phyloP scores from a whole-genome alignment of 371 early-diverging fungal species.

The Mortierella sp. region DNA sequence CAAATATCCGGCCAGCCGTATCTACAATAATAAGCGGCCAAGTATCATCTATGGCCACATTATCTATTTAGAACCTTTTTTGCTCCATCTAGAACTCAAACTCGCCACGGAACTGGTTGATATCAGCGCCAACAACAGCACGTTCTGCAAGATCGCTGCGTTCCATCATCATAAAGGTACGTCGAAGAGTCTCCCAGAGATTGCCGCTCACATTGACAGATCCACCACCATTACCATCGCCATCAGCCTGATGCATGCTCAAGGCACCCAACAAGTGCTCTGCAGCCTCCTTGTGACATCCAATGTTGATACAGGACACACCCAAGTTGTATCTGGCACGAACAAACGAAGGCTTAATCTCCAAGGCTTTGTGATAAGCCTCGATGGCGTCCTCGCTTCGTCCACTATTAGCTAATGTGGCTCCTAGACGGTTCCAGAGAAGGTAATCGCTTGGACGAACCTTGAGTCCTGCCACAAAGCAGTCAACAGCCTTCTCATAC shows the following conservation, averaged over 20 bases:
- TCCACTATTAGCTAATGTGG: slow-evolving; percentile 92
- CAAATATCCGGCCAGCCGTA: background rate
- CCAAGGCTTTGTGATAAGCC: slow-evolving; percentile 92
- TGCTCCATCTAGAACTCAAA: slow-evolving; percentile 68
- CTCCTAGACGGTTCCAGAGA: slow-evolving; percentile 97
- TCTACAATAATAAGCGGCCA: background rate
- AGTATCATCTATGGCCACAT: background rate
- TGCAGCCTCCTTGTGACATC: slow-evolving; percentile 90
- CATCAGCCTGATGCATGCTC: slow-evolving; percentile 72
- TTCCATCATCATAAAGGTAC: slow-evolving; percentile 75
- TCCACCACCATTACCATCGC: slow-evolving; percentile 60
- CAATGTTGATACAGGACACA: slow-evolving; percentile 92
- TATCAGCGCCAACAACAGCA: slow-evolving; percentile 71
- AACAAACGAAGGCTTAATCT: slow-evolving; percentile 95
- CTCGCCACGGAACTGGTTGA: slow-evolving; percentile 70
- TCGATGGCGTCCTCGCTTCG: slow-evolving; percentile 86
- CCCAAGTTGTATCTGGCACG: slow-evolving; percentile 98
- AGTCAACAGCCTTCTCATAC: slow-evolving; percentile 95
- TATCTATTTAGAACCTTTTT: background rate
- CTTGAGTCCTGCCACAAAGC: slow-evolving; percentile 93
- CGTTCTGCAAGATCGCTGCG: slow-evolving; percentile 62
- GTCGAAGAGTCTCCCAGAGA: slow-evolving; percentile 74
- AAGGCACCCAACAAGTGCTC: slow-evolving; percentile 92
- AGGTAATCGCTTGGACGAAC: slow-evolving; percentile 91
- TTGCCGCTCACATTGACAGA: slow-evolving; percentile 74